These are phyloP conservation scores for Metarhizium brunneum DNA, from an alignment of 2,329 filamentous ascomycete genomes.

Conservation along the genomic window DNA sequence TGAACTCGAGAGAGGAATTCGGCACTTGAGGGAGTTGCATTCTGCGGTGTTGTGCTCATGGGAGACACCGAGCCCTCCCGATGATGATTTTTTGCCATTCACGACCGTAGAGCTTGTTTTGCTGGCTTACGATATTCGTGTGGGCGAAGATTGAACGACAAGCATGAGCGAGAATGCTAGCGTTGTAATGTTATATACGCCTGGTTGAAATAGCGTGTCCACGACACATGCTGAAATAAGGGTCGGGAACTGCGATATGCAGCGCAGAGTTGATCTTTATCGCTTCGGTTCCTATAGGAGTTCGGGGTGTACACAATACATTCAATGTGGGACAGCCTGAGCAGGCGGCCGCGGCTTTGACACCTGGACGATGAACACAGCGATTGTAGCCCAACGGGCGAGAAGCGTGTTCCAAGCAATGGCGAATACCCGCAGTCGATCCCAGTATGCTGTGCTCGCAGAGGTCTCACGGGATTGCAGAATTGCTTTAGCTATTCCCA, in stretches of 20 bases:
- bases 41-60: conserved; percentile 8
- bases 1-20: conserved; percentile 5
- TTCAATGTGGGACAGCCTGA: too few species aligned
- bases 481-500: background rate
- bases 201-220: background rate
- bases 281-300: too few species aligned
- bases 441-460: background rate
- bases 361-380: too few species aligned
- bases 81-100: background rate
- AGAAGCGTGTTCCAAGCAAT: background rate
- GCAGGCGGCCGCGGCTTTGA: too few species aligned
- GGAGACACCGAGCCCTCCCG: conserved; percentile 12
- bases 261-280: too few species aligned
- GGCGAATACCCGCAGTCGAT: background rate
- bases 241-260: background rate
- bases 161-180: background rate
- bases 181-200: background rate
- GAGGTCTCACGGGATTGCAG: background rate
- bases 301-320: too few species aligned
- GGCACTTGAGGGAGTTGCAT: conserved; percentile 6
- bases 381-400: background rate
- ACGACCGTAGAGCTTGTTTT: background rate
- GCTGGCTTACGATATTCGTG: background rate
- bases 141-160: background rate
- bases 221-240: background rate